Evolutionary conservation across 768 basidiomycete genomes (phyloP), one percentile per base, ranked within the genome.

Genomic region (Suillus plorans): DNA sequence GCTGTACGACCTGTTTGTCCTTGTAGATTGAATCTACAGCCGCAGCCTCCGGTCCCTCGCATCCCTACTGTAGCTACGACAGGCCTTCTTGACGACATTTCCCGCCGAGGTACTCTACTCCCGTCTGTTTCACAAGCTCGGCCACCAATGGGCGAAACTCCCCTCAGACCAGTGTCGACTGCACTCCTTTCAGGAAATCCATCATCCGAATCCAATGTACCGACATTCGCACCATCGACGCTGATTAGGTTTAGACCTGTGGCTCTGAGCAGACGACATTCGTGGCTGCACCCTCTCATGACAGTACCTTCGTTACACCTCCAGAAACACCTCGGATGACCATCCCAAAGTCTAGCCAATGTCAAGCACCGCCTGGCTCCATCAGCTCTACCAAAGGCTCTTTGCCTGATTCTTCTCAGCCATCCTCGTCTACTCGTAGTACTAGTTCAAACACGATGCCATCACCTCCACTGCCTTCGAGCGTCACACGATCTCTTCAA

Each of bases 1-100:
- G 77, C 83, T 5, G 86, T 93, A 69, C 82, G 84, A 56, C 78
- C 82, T 6, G 84, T 92, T 47, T 93, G 91, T 71, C 91, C 91
- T 5, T 94, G 91, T 80, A 89, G 87, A 73, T 78, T 84, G 44
- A 90, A 85, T 66, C 78, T 80, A 5, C 71, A 71, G 10, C 73
- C 74, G 36, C 49, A 50, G 22, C 73, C 64, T 20, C 69, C 64
- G 10, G 66, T 69, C 52, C 61, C 68, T 37, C 69, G 68, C 56
- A 66, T 69, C 14, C 31, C 67, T 14, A 70, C 69, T 2, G 64
- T 71, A 52, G 59, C 65, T 53, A 41, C 70, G 20, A 20, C 16
- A 28, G 57, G 57, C 18, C 39, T 12, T 28, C 8, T 59, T 5
- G 60, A 41, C n/a, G 36, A 69, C 2, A n/a, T 74, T 49, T 44